Conservation (phyloP, 768 basidiomycete species). For the Pleurotus platypus region DNA sequence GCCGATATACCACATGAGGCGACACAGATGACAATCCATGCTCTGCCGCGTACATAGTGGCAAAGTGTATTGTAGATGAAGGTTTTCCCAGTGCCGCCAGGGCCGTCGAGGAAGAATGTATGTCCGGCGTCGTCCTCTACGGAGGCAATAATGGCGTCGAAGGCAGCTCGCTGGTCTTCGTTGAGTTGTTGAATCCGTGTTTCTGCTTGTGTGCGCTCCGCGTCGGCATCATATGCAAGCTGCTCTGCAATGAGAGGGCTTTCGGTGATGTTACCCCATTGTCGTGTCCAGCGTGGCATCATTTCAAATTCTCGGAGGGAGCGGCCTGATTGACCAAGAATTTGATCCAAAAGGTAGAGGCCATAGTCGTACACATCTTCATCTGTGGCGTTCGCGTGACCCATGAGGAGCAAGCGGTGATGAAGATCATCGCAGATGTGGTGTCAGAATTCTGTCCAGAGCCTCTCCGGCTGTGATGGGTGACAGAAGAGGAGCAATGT, state of each 20-base stretch:
- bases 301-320: conserved; percentile 18
- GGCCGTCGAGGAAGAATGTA: conserved; percentile 6
- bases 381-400: conserved; percentile 14
- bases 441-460: conserved; percentile 31
- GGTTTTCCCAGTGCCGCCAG: conserved; percentile 45
- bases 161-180: conserved; percentile 25
- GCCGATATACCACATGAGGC: conserved; percentile 47
- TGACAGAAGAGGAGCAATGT: conserved; percentile 31
- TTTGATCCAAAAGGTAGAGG: conserved; percentile 31
- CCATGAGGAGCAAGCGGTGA: conserved; percentile 12
- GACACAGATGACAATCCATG: conserved; percentile 39
- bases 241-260: conserved; percentile 32
- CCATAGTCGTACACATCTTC: conserved; percentile 37
- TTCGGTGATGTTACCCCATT: conserved; percentile 19
- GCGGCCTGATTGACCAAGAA: conserved; percentile 19
- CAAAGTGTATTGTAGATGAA: conserved; percentile 36
- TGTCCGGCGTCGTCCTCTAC: conserved; percentile 15
- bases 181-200: conserved; percentile 19
- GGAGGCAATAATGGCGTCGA: conserved; percentile 23
- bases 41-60: conserved; percentile 17
- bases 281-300: conserved; percentile 24
- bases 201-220: conserved; percentile 8
- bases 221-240: conserved; percentile 21
- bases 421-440: conserved; percentile 39
- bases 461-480: conserved; percentile 25